These are phyloP conservation scores for Nigrospora oryzae DNA, from an alignment of 2,329 filamentous ascomycete species.

Conservation along the genomic window DNA sequence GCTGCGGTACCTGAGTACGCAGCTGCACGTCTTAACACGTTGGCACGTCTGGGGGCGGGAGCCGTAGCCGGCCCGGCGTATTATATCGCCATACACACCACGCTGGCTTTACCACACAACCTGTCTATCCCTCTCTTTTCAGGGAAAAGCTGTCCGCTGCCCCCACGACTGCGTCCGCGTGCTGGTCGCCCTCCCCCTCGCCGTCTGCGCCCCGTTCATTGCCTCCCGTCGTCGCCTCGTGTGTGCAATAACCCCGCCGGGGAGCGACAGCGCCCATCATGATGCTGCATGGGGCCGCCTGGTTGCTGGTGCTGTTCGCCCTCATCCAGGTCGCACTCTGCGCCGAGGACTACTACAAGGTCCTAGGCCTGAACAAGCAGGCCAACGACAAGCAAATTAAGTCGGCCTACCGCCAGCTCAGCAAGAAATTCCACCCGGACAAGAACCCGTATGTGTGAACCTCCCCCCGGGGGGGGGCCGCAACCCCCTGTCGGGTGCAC, in stretches of 20 bases:
- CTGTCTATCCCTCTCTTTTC: no score
- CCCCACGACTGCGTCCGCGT: no score
- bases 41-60: no score
- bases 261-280: conserved; percentile 25
- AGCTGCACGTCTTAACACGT: no score
- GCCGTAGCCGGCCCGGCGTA: no score
- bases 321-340: conserved; percentile 47
- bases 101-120: no score
- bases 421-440: conserved; percentile 94
- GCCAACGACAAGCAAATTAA: conserved; percentile 87
- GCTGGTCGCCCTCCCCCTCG: no score
- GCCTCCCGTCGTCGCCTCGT: no score
- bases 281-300: conserved; percentile 40
- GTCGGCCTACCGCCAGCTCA: conserved; percentile 81
- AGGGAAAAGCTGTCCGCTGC: no score
- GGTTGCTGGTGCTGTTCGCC: conserved; percentile 40
- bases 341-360: conserved; percentile 61
- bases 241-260: not conserved
- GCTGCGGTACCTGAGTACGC: no score
- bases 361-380: conserved; percentile 71
- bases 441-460: conserved; percentile 75
- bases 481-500: not conserved
- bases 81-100: no score
- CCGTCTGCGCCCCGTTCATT: not conserved
- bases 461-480: not conserved